Base-by-base conservation (phyloP, 169 alveolate species). In the Ichthyophthirius multifiliis region DNA sequence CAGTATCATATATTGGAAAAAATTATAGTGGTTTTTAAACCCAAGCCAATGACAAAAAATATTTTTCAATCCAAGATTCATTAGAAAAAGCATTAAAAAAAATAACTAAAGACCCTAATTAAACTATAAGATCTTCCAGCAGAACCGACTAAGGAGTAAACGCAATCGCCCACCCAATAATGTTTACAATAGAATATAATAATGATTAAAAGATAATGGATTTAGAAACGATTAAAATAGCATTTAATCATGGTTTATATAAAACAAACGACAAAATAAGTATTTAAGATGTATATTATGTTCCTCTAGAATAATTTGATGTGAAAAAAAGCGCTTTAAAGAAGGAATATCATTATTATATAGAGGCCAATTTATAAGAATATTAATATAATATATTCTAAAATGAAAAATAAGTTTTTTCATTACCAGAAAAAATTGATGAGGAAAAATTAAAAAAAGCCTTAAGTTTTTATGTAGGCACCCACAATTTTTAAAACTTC, bases 91-190 rank as follows among this genome's bases (percentile, higher is more conserved):
- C 71, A 12, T 55, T 55, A 23, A 55, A 55, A 27, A 55, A 55
- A 55, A 55, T 55, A 27, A 18, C 71, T 5, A 55, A 55, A 23
- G 43, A 55, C 13, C 18, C 12, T 55, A 55, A 34, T 55, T 39
- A n/a, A n/a, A n/a, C 71, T 6, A 55, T 55, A 10, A 34, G 31
- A 27, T 27, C 71, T 27, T 55, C 71, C 12, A 55, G 71, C 31
- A 55, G 71, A 55, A 55, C 71, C 31, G 71, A 55, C 15, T 23
- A 55, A 55, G 71, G 71, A 55, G 71, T 55, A 13, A 55, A 55
- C 31, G 71, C 71, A 27, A n/a, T 55, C 13, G 71, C 71, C 1
- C 71, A 55, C 13, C 71, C 71, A 2, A 15, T 55, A 10, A 39
- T 55, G 18, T 55, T 55, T 55, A 20, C 18, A 27, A 27, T 55